A percentile compares a stretch with the other conserved stretches of the same genome.
phyloP scores from a whole-genome alignment of 2,329 filamentous ascomycete genomes.

The Aureobasidium mangrovei region DNA sequence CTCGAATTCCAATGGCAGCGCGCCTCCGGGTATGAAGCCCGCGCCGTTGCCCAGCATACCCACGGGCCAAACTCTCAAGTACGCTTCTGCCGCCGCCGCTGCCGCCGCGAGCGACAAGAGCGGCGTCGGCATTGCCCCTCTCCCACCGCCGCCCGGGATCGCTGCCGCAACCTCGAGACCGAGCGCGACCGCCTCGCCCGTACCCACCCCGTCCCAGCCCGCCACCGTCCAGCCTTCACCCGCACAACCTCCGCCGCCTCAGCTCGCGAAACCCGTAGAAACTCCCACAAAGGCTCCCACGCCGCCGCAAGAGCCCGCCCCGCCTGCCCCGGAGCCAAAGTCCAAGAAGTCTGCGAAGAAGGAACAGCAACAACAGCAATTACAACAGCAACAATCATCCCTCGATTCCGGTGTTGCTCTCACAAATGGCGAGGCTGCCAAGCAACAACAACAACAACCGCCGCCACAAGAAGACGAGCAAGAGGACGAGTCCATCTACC shows the following conservation, averaged over 20 bases:
- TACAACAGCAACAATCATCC: constrained; percentile 26
- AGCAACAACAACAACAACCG: constrained; percentile 24
- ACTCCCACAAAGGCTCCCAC: constrained; percentile 18
- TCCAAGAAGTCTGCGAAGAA: constrained; percentile 19
- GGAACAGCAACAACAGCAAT: constrained; percentile 23
- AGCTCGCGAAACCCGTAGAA: constrained; percentile 22
- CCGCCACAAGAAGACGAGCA: constrained; percentile 32
- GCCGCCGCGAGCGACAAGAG: constrained; percentile 87
- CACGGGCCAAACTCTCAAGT: constrained; percentile 86
- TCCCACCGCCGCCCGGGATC: constrained; percentile 76
- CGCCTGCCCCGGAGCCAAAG: constrained; percentile 5
- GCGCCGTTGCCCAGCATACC: constrained; percentile 76
- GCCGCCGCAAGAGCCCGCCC: constrained; percentile 2
- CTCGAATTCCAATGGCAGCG: constrained; percentile 51
- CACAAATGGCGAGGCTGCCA: constrained; percentile 45
- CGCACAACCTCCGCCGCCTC: constrained; percentile 19
- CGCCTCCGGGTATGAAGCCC: constrained; percentile 71
- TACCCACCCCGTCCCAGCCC: constrained; percentile 41
- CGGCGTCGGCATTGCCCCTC: constrained; percentile 78
- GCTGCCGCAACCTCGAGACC: constrained; percentile 37
- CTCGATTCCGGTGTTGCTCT: constrained; percentile 30
- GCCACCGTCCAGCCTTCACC: constrained; percentile 31
- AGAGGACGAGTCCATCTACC: constrained; percentile 76
- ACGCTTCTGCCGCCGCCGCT: constrained; percentile 89
- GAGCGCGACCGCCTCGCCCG: constrained; percentile 52